Conservation (phyloP, 2,329 filamentous ascomycete genomes). For the Aspergillus costaricaensis region DNA sequence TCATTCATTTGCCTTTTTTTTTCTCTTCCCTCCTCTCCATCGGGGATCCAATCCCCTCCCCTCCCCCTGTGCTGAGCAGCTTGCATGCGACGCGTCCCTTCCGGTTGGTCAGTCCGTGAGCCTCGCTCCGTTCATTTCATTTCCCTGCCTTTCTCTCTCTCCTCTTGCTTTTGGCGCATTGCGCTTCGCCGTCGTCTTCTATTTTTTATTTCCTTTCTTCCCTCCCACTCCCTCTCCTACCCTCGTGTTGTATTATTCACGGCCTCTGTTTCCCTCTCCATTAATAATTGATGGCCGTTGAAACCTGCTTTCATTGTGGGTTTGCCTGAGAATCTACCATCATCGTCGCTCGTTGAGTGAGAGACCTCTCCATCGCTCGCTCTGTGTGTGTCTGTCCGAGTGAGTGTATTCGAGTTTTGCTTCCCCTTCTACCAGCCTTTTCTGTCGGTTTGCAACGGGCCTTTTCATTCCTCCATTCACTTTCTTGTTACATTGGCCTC, state of each 20-base stretch:
- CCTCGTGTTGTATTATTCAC: neutral
- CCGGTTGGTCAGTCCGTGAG: neutral
- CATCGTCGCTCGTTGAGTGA: constrained; percentile 9
- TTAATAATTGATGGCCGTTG: neutral
- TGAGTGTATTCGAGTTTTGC: too few species aligned
- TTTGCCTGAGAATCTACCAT: constrained; percentile 8
- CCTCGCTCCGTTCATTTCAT: neutral
- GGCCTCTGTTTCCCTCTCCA: too few species aligned
- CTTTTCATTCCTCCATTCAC: neutral
- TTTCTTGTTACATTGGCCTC: neutral
- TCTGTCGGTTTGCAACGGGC: constrained; percentile 9
- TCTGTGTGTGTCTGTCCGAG: too few species aligned
- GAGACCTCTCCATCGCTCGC: neutral
- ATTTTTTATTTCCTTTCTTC: neutral
- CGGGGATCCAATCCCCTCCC: neutral
- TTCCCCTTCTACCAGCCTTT: neutral
- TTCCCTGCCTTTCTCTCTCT: neutral
- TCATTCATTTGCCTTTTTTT: neutral
- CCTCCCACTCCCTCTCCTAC: neutral
- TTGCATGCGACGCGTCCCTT: constrained; percentile 18
- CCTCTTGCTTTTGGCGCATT: neutral
- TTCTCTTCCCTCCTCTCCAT: neutral
- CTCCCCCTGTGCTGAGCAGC: neutral
- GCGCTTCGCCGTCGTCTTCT: neutral
- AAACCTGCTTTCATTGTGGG: constrained; percentile 16